Percentiles rank a stretch among this genome's conserved stretches.
These are phyloP conservation scores for Tolypocladium nubicola DNA, from an alignment of 2,329 filamentous ascomycete species.

Conservation along the genomic window DNA sequence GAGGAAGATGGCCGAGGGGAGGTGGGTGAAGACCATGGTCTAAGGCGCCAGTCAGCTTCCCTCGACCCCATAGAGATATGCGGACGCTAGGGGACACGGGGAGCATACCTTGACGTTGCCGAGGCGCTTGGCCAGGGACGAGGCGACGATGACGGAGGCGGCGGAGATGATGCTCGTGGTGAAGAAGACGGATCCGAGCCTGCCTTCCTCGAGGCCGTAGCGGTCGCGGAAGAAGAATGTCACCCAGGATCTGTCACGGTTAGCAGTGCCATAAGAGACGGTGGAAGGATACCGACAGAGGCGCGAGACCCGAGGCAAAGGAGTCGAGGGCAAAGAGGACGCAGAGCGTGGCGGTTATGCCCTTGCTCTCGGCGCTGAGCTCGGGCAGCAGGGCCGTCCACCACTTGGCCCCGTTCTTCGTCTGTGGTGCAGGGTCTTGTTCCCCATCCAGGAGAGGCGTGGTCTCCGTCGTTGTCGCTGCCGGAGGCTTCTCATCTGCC, in stretches of 20 bases:
- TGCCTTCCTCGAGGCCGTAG: slow-evolving; percentile 35
- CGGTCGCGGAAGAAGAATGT: slow-evolving; percentile 44
- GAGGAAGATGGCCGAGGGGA: slow-evolving; percentile 57
- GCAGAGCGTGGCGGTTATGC: slow-evolving; percentile 50
- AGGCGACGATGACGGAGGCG: slow-evolving; percentile 39
- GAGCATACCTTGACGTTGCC: slow-evolving; percentile 52
- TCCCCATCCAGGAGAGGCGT: slow-evolving; percentile 14
- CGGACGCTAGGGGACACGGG: slow-evolving; percentile 2
- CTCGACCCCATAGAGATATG: background rate
- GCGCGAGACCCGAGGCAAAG: slow-evolving; percentile 60
- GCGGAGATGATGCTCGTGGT: slow-evolving; percentile 40
- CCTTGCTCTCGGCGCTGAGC: slow-evolving; percentile 44
- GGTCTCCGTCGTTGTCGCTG: slow-evolving; percentile 5
- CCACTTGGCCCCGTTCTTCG: slow-evolving; percentile 2
- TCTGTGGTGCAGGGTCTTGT: background rate
- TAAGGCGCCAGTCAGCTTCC: slow-evolving; percentile 13
- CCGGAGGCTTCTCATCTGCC: slow-evolving; percentile 10
- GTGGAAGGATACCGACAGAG: slow-evolving; percentile 35
- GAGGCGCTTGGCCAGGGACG: slow-evolving; percentile 42
- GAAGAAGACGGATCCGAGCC: slow-evolving; percentile 45
- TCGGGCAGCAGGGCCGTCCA: slow-evolving; percentile 33
- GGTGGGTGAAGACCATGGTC: slow-evolving; percentile 68
- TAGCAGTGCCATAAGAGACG: slow-evolving; percentile 12
- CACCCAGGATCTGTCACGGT: slow-evolving; percentile 40
- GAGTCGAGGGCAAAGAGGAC: slow-evolving; percentile 59